Percentiles rank a stretch among this genome's conserved stretches.
These are phyloP conservation scores for Telopea speciosissima DNA, from an alignment of 177 flowering plant species.

Conservation along the genomic window DNA sequence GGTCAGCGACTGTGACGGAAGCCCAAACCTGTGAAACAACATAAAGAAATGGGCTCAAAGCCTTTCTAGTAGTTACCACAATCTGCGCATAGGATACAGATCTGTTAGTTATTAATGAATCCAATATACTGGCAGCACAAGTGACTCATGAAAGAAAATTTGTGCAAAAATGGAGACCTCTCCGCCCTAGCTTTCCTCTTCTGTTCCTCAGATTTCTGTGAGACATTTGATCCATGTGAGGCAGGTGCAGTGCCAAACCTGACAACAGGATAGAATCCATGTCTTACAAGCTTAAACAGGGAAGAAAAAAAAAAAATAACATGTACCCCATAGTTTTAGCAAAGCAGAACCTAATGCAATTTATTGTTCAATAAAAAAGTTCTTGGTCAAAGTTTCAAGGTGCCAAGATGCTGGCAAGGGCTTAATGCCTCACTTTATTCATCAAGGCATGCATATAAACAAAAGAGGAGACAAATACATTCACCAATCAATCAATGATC, in stretches of 20 bases:
- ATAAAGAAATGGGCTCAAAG: background rate
- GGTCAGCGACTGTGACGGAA: constrained; percentile 15
- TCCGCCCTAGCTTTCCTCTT: constrained; percentile 96
- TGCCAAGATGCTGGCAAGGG: background rate
- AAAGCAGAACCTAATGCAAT: background rate
- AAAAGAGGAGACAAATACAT: too few species aligned
- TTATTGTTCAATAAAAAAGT: background rate
- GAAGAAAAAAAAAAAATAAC: background rate
- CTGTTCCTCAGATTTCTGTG: constrained; percentile 51
- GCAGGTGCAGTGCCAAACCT: constrained; percentile 74
- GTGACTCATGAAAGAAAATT: background rate
- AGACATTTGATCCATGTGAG: constrained; percentile 37
- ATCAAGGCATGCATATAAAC: background rate
- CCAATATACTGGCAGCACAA: background rate
- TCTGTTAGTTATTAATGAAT: background rate
- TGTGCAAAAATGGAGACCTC: constrained; percentile 41
- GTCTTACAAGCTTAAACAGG: constrained; percentile 6
- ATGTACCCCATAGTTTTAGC: background rate
- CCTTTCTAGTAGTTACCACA: background rate
- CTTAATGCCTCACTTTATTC: background rate
- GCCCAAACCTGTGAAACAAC: constrained; percentile 14
- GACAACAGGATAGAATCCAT: constrained; percentile 10
- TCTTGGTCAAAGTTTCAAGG: background rate
- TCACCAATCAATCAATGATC: background rate
- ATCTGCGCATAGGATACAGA: background rate